Evolutionary conservation across 768 basidiomycete genomes (phyloP), one percentile per base, ranked within the genome.

Genomic region (Tylopilus rubrobrunneus): DNA sequence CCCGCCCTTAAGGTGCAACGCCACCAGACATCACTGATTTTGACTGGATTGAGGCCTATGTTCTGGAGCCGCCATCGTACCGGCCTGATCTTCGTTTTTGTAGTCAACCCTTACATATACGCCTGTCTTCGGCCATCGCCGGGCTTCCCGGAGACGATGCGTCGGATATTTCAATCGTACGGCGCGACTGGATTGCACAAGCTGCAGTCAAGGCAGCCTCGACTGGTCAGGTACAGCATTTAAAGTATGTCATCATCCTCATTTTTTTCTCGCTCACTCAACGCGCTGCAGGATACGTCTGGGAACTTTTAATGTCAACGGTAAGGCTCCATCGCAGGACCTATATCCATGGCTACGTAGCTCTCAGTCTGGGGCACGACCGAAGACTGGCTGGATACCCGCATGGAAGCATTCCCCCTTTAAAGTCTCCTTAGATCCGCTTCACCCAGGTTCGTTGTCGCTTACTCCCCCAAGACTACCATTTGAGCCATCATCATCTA

Each of bases 271-370:
- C 34, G 43, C 31, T n/a, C 25, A 1, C 34, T 57, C 40, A 58
- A 28, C 21, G 7, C 27, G 21, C 31, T 51, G 25, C 34, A 88
- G 87, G 31, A 63, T 92, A 46, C 84, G 87, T 7, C 55, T 87
- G 17, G 89, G 90, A 21, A 89, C 87, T 0, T 93, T 92, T 74
- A 93, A 93, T 60, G 89, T 92, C 44, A 90, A 91, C 60, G 89
- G 88, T 1, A 84, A 83, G 62, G 59, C 79, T 36, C 87, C 91
- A 1, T 82, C 85, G 3, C 85, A 87, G 57, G 86, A 89, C 63
- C 70, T 92, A 9, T 79, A 81, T 5, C 67, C 78, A 3, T 92
- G 89, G 88, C 62, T 89, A 29, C 72, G 79, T 41, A 67, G 72
- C 8, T 25, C 36, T 7, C 49, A 28, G 44, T 33, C 47, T 12